These are phyloP conservation scores for Talaromyces pinophilus DNA, from an alignment of 2,329 filamentous ascomycete species.

Conservation along the genomic window DNA sequence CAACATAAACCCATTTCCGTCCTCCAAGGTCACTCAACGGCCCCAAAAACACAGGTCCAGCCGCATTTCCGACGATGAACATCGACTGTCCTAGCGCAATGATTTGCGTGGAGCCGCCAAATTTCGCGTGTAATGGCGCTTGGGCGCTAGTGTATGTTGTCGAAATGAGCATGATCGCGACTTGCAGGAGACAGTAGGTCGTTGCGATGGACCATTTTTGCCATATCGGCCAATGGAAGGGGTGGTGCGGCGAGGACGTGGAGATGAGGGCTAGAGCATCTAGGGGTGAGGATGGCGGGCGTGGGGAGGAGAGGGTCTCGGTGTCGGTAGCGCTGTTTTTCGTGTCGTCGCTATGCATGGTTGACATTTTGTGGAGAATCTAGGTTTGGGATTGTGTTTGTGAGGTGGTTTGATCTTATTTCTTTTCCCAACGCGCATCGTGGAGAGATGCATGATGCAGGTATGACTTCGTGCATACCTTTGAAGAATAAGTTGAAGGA, in stretches of 20 bases:
- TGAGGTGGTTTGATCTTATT: not conserved
- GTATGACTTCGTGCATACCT: not conserved
- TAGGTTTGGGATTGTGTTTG: not conserved
- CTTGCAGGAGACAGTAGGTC: slow-evolving; percentile 39
- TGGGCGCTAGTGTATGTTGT: slow-evolving; percentile 46
- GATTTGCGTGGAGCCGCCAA: slow-evolving; percentile 41
- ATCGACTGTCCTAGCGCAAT: slow-evolving; percentile 45
- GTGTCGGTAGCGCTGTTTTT: not conserved
- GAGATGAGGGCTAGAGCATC: slow-evolving; percentile 22
- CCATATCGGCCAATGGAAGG: slow-evolving; percentile 26
- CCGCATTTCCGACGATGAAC: slow-evolving; percentile 48
- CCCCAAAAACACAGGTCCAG: slow-evolving; percentile 46
- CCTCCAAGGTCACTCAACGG: slow-evolving; percentile 47
- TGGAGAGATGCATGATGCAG: not conserved
- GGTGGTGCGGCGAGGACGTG: slow-evolving; percentile 25
- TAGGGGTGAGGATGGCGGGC: not conserved
- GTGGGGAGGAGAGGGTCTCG: not conserved
- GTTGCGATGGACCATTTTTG: slow-evolving; percentile 29
- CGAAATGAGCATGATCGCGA: slow-evolving; percentile 43
- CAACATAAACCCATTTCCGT: slow-evolving; percentile 50
- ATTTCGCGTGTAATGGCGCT: slow-evolving; percentile 42
- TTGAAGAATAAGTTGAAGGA: not conserved
- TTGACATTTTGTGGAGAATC: not conserved
- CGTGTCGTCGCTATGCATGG: not conserved
- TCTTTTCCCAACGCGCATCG: too few species aligned